Percentiles rank a stretch among this genome's conserved stretches.
These are phyloP conservation scores for Pestalotiopsis sp. DNA, from an alignment of 2,329 filamentous ascomycete species.

Conservation along the genomic window DNA sequence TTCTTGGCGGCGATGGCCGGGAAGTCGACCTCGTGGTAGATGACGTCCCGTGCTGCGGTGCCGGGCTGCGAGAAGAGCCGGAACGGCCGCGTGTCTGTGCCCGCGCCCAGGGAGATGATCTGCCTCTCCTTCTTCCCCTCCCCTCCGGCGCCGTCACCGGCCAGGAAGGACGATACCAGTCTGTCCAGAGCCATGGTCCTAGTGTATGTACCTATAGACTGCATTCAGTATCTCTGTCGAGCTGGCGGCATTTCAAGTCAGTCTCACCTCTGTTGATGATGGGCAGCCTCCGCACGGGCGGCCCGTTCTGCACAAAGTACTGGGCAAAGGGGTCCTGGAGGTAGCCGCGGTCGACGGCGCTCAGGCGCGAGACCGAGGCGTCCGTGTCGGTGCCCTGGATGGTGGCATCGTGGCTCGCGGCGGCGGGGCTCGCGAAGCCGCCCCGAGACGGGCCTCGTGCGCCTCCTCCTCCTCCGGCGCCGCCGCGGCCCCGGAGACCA, in stretches of 20 bases:
- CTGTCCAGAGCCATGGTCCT: constrained; percentile 82
- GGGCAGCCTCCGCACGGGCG: constrained; percentile 69
- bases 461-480: constrained; percentile 19
- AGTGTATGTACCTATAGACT: constrained; percentile 78
- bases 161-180: constrained; percentile 74
- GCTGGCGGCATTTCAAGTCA: not conserved
- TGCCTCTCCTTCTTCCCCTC: constrained; percentile 56
- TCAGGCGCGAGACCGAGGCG: constrained; percentile 85
- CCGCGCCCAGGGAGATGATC: constrained; percentile 89
- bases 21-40: constrained; percentile 96
- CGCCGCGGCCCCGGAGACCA: constrained; percentile 28
- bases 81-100: constrained; percentile 89
- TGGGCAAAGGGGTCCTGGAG: constrained; percentile 79
- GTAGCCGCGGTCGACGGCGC: constrained; percentile 85
- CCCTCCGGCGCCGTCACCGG: constrained; percentile 27
- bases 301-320: constrained; percentile 62
- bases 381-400: constrained; percentile 92
- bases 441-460: constrained; percentile 25
- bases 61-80: constrained; percentile 61
- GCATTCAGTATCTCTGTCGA: constrained; percentile 22
- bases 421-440: constrained; percentile 24
- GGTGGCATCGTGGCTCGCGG: constrained; percentile 64
- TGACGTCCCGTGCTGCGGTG: constrained; percentile 43
- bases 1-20: constrained; percentile 72
- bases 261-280: constrained; percentile 87